Evolutionary conservation across 495 filamentous ascomycete species (phyloP).

Genomic region (Penicillium psychrofluorescens): DNA sequence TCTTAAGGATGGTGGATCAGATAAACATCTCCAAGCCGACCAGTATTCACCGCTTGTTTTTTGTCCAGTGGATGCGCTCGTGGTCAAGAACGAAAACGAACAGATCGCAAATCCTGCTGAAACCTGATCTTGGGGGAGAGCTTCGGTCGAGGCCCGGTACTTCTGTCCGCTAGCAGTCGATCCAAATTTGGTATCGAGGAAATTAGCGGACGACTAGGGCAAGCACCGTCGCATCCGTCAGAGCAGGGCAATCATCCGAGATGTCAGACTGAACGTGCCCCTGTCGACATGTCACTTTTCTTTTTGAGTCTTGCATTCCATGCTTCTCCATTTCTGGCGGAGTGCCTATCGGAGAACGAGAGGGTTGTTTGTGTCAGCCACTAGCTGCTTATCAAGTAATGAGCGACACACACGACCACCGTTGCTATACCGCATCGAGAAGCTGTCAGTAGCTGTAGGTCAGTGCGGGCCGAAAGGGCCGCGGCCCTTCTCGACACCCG

Average conservation of each 20-base stretch:
- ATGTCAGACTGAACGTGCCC: neutral
- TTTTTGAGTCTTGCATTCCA: neutral
- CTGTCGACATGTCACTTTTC: constrained; percentile 12
- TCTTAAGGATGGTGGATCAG: constrained; percentile 8
- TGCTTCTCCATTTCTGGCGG: neutral
- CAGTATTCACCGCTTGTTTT: constrained; percentile 20
- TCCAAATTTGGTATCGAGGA: constrained; percentile 18
- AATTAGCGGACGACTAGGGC: neutral
- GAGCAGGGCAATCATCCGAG: too few relatives aligned
- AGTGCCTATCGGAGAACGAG: constrained; percentile 15
- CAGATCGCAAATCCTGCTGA: neutral
- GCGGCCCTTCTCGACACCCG: constrained; percentile 9
- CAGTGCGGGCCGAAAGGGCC: constrained; percentile 12
- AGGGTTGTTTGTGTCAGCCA: too few relatives aligned
- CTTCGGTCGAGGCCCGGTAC: constrained; percentile 3
- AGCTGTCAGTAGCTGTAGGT: constrained; percentile 11
- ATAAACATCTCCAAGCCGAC: constrained; percentile 13
- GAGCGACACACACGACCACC: constrained; percentile 7
- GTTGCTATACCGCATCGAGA: constrained; percentile 7
- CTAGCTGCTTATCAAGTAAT: too few relatives aligned
- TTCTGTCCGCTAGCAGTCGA: constrained; percentile 7
- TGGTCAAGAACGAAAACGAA: neutral
- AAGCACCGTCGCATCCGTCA: too few relatives aligned
- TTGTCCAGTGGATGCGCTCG: neutral
- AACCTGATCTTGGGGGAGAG: constrained; percentile 1